These are phyloP conservation scores for Periconia sp. DNA, from an alignment of 2,329 filamentous ascomycete species.

Conservation along the genomic window DNA sequence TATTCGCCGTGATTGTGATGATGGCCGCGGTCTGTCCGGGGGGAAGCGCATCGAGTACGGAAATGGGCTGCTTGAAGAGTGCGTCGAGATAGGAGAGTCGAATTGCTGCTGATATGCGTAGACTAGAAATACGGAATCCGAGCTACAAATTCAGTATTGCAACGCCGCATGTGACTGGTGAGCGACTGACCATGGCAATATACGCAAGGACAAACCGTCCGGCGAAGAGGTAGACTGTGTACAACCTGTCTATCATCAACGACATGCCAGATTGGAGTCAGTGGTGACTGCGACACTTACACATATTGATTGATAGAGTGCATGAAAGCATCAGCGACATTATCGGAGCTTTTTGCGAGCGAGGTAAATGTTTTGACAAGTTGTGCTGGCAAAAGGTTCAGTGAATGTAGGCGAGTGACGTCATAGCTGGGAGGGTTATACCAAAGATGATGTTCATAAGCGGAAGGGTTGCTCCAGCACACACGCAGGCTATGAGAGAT, in stretches of 20 bases:
- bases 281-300: slow-evolving; percentile 6
- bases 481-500: slow-evolving; percentile 24
- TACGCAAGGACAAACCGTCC: slow-evolving; percentile 62
- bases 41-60: slow-evolving; percentile 31
- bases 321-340: slow-evolving; percentile 14
- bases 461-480: slow-evolving; percentile 46
- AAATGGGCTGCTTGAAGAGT: slow-evolving; percentile 31
- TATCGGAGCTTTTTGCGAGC: slow-evolving; percentile 3
- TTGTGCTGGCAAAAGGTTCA: slow-evolving; percentile 11
- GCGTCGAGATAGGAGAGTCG: slow-evolving; percentile 30
- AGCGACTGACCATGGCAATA: slow-evolving; percentile 56
- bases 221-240: slow-evolving; percentile 65
- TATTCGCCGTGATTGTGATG: slow-evolving; percentile 32
- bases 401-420: not conserved
- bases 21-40: slow-evolving; percentile 34
- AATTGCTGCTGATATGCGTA: slow-evolving; percentile 33
- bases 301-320: slow-evolving; percentile 25
- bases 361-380: slow-evolving; percentile 21
- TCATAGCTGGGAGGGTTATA: slow-evolving; percentile 1
- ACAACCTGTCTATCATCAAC: slow-evolving; percentile 24
- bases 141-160: slow-evolving; percentile 19
- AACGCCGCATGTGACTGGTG: too few relatives aligned
- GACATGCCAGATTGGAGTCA: too few relatives aligned
- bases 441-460: slow-evolving; percentile 66
- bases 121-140: slow-evolving; percentile 31